Conservation (phyloP, 805 yeast species). For the Wickerhamiella occidentalis region DNA sequence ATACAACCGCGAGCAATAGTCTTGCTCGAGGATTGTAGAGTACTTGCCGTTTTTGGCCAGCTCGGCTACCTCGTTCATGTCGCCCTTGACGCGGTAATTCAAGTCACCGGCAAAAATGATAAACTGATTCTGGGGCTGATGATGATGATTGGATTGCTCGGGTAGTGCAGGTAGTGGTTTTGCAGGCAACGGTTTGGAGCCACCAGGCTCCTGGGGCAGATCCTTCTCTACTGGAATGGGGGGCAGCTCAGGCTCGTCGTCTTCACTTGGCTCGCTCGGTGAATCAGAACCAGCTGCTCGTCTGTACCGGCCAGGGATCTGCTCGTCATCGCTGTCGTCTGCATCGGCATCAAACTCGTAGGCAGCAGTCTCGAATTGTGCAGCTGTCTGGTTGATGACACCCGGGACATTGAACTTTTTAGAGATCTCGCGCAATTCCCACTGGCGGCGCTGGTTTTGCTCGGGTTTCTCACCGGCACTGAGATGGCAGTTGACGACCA, state of each 20-base stretch:
- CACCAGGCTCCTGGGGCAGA: background rate
- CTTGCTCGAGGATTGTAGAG: constrained; percentile 35
- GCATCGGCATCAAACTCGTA: constrained; percentile 8
- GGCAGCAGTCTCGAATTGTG: constrained; percentile 6
- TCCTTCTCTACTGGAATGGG: background rate
- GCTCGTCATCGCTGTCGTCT: background rate
- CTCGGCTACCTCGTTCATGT: constrained; percentile 25
- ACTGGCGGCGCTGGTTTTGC: constrained; percentile 32
- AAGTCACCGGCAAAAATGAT: constrained; percentile 40
- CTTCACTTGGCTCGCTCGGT: background rate
- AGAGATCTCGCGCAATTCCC: constrained; percentile 35
- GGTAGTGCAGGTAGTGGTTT: constrained; percentile 4
- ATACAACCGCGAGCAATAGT: constrained; percentile 29
- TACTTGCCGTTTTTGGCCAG: constrained; percentile 27
- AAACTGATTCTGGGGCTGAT: background rate
- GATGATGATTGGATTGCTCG: too few relatives aligned
- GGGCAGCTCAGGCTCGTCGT: background rate
- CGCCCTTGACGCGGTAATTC: constrained; percentile 42
- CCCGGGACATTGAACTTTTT: constrained; percentile 23
- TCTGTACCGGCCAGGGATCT: constrained; percentile 4
- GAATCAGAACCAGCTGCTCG: background rate
- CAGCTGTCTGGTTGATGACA: constrained; percentile 12
- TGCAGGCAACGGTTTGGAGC: background rate
- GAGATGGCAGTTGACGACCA: constrained; percentile 41
- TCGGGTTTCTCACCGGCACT: constrained; percentile 33